Base-by-base conservation (phyloP, 768 basidiomycete species). In the Russula olivacea region DNA sequence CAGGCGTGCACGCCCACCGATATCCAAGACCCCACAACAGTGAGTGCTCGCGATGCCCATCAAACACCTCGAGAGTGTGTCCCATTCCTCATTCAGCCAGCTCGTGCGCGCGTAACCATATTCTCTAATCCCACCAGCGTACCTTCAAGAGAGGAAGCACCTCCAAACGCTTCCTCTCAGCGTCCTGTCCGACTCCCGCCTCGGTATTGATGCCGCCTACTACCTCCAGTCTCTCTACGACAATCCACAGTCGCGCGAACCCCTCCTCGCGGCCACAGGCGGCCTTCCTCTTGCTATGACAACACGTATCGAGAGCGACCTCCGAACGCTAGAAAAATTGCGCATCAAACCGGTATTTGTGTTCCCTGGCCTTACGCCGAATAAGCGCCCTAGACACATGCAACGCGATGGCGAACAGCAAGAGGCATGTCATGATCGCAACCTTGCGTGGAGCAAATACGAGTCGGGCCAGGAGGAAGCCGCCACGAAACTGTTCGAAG, bases 261-360 rank as follows among this genome's bases (percentile, higher is more conserved):
- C 94, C 15, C 83, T 98, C 38, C 84, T 98, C 14, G 91, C 95
- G 0, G 94, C 96, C 0, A 96, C 95, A 1, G 97, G 97, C 21
- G 97, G 97, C 43, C 83, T 95, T 19, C 97, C 96, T 1, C 82
- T 98, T 61, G 88, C 92, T 52, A 81, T 99, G 59, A 88, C 87
- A 25, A 80, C 83, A 68, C 88, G 91, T 66, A 92, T 99, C 73
- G 95, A 98, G 76, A 80, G 85, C 43, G 95, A 99, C 79, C 80
- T 98, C 51, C 89, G 95, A 53, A 79, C 83, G 15, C 87, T 98
- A 71, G 94, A 97, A 80, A 88, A 87, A 76, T 79, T 91, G 38
- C 87, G 83, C 68, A 98, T 99, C 80, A 97, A 96, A 73, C 97
- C 97, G 23, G 93, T 99, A n/a, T 96, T 99, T 70, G 92, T 99